Base-by-base conservation (phyloP, 345 rosid genomes). In the Gossypium thurberi region DNA sequence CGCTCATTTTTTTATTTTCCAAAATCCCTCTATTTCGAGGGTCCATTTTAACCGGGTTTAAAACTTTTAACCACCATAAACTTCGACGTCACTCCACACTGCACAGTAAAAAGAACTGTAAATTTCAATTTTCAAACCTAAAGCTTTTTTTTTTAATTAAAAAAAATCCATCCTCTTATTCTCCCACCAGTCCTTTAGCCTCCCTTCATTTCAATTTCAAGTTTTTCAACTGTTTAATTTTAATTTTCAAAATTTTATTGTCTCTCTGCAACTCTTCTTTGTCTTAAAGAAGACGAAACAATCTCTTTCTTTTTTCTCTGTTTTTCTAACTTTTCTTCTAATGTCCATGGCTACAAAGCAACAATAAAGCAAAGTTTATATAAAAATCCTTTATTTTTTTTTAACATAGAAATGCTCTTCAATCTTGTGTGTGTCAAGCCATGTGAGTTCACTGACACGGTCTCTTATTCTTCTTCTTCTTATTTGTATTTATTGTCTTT, bases 361-460 rank as follows among this genome's bases (percentile, higher is more conserved):
- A 33, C 40, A 33, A 33, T 33, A 33, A 33, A 33, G 40, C 40
- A 33, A 33, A 33, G 40, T 33, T 4, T 33, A 33, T 33, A 33
- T 33, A 33, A 33, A 33, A 33, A 33, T 33, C 40, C 7, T 20
- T 20, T 21, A 21, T 14, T 21, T 18, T 52, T 52, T 52, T 52
- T n/a, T n/a, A 52, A 9, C 9, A 18, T 56, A 48, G 53, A 67
- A 78, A 84, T 87, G 87, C 74, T 75, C 53, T 74, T 80, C 74
- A 78, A 58, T 58, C 89, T 83, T 88, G 88, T 86, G 73, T 71
- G 79, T 70, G 64, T 69, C 78, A 69, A 74, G 80, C 89, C 97
- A 95, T 91, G 97, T 92, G 97, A 92, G 85, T 80, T 83, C 80
- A 78, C 94, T 90, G 87, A 87, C 91, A 84, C 85, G 76, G 84